These are phyloP conservation scores for Coemansia sp. DNA, from an alignment of 192 early-diverging fungal genomes.

Conservation along the genomic window DNA sequence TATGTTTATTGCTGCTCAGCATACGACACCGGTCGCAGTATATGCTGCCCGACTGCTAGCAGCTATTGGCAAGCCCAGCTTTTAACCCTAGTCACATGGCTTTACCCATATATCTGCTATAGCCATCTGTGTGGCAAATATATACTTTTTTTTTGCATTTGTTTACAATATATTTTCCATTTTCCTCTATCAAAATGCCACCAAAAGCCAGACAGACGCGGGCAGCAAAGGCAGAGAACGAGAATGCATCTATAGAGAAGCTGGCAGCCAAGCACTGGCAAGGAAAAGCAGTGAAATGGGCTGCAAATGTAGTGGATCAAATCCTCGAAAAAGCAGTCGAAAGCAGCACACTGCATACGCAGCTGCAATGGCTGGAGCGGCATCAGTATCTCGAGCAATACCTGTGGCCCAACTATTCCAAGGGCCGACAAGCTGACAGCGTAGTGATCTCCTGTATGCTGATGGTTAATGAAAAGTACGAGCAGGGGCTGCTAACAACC, in stretches of 20 bases:
- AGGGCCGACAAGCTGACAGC: constrained; percentile 19
- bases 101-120: too few species aligned
- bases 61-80: constrained; percentile 15
- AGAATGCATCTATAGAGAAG: background rate
- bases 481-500: constrained; percentile 57
- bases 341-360: constrained; percentile 1
- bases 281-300: constrained; percentile 10
- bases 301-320: background rate
- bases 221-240: background rate
- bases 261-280: constrained; percentile 8
- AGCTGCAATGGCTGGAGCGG: constrained; percentile 26
- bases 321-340: constrained; percentile 13
- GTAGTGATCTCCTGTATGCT: constrained; percentile 77
- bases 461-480: constrained; percentile 89
- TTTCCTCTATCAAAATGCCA: background rate
- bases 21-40: constrained; percentile 5
- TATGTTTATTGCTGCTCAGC: constrained; percentile 30
- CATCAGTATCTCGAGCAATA: constrained; percentile 54
- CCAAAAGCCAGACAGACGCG: background rate
- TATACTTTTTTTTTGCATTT: background rate
- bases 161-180: background rate
- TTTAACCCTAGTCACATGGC: background rate
- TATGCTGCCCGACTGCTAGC: constrained; percentile 36
- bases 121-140: too few species aligned
- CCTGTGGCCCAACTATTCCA: constrained; percentile 71